Base-by-base conservation (phyloP, 805 yeast genomes). In the Candida gorgasii region DNA sequence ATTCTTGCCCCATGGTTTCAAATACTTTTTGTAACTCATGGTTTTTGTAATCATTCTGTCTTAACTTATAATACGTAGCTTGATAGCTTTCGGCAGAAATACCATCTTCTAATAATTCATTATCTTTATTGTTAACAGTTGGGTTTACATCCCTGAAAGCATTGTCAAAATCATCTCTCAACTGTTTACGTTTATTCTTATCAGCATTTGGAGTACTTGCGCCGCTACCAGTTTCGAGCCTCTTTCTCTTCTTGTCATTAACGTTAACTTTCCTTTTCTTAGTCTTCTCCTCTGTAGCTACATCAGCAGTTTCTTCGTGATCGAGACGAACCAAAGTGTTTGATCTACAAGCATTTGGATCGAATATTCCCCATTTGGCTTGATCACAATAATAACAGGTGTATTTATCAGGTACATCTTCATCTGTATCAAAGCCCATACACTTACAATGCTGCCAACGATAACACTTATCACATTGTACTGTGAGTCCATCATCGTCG, bases 371-470 rank as follows among this genome's bases (percentile, higher is more conserved):
- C 70, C 73, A 63, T 43, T 70, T 67, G 17, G 49, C 43, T 35
- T 65, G 59, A 43, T 83, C 84, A 65, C 98, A 90, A 36, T 73
- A 73, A 56, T 86, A 86, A 58, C 98, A 90, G 20, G 79, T 69
- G 58, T 86, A 90, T 43, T 65, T 73, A 40, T 79, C 80, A 0
- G 96, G 96, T 0, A 82, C 95, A 38, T 85, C 82, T 29, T 79
- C 84, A 44, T 78, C 79, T 34, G 82, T 78, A 34, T 72, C 72
- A 44, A 86, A 87, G 6, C 84, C 85, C 78, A 89, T 87, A 63
- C 98, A 90, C n/a, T 79, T 72, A 19, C 93, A 89, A 65, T 90
- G 98, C 59, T 90, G 97, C 97, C 97, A 90, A 48, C 96, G 79
- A 61, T 78, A 83, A 62, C 98, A 90, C 24, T 79, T 75, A 59